Evolutionary conservation across 768 basidiomycete genomes (phyloP), one percentile per base, ranked within the genome.

Genomic region (Trametes meyenii): DNA sequence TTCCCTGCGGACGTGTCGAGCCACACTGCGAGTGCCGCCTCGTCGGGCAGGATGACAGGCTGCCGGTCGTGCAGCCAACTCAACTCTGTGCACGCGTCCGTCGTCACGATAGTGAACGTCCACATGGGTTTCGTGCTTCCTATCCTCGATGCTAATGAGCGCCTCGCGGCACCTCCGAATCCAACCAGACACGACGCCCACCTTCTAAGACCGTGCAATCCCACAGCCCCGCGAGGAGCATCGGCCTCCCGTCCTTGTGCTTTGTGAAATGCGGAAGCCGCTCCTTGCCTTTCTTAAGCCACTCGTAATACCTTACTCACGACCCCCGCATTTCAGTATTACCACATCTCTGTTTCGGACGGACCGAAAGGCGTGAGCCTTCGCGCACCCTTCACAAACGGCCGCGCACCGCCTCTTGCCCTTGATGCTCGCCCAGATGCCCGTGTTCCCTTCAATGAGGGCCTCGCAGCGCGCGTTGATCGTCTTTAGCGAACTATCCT

Each of bases 51-150:
- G 50, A 98, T 87, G 45, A 94, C 92, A 7, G 90, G 90, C 65
- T 90, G 89, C 21, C 96, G 86, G 67, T 96, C 91, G 70, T 97
- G 96, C n/a, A 98, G 79, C 91, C 94, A 98, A 6, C 76, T 75
- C 48, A 94, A 79, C 6, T 86, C 83, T 57, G 83, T 83, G 70
- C 84, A 82, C 46, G 92, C 83, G 35, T 82, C 72, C 1, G 94
- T 94, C 0, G 96, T 99, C 49, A 98, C 87, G 56, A 98, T 92
- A 0, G 92, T 88, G 70, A 93, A 98, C 0, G 93, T 90, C 81
- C 87, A 92, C 1, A 92, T 75, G 0, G 83, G 81, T 24, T 82
- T 76, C 10, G 76, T 80, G 60, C 80, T 76, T 2, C 82, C 88
- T 90, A 66, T 6, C 4, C 14, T 3, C 23, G 36, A 17, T 7